Percentiles rank a stretch among this genome's conserved stretches.
phyloP scores from a whole-genome alignment of 1,284 basidiomycete genomes.

The Boletus mariae region DNA sequence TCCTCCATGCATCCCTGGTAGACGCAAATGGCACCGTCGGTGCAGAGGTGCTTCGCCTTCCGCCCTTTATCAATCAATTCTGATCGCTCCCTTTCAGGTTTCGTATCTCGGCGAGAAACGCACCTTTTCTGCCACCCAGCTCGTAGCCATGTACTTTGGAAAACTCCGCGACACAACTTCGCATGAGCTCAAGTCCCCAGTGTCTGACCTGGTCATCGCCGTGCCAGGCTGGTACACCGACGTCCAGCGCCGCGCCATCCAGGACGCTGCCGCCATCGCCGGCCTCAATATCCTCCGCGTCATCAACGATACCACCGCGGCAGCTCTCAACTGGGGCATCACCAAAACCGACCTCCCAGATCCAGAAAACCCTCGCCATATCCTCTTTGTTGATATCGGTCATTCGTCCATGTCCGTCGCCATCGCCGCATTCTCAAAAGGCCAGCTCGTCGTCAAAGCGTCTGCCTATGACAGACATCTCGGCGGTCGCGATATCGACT shows the following conservation, averaged over 20 bases:
- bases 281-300: conserved; percentile 86
- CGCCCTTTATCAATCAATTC: conserved; percentile 11
- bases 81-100: conserved; percentile 51
- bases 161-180: conserved; percentile 85
- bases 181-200: conserved; percentile 77
- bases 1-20: conserved; percentile 79
- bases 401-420: conserved; percentile 85
- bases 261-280: conserved; percentile 86
- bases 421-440: conserved; percentile 89
- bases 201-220: conserved; percentile 89
- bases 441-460: conserved; percentile 80
- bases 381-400: conserved; percentile 91
- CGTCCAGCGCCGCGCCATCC: conserved; percentile 80
- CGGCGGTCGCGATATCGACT: conserved; percentile 92
- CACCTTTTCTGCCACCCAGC: conserved; percentile 80
- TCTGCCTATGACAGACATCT: conserved; percentile 88
- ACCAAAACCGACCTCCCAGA: conserved; percentile 92
- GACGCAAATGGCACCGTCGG: conserved; percentile 82
- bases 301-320: conserved; percentile 92
- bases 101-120: conserved; percentile 80
- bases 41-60: conserved; percentile 58
- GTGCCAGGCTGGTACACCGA: conserved; percentile 96
- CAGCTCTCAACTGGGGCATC: conserved; percentile 93
- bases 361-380: conserved; percentile 74
- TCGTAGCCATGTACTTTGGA: conserved; percentile 82